phyloP scores from a whole-genome alignment of 768 basidiomycete species.

The Plicaturopsis crispa region DNA sequence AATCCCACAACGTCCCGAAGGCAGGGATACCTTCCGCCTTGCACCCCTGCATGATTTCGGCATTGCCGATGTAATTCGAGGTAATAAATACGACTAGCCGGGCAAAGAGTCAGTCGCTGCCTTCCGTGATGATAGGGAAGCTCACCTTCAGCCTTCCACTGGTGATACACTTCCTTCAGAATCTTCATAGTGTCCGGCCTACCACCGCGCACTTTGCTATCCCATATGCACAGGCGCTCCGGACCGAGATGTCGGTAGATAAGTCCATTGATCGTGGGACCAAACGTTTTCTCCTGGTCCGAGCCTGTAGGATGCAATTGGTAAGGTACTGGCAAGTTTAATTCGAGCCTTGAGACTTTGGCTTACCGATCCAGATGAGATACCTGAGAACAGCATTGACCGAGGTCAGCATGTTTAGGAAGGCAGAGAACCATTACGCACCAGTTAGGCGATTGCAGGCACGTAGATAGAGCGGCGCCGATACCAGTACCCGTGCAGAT shows the following conservation, averaged over 20 bases:
- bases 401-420: neutral
- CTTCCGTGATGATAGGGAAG: no score
- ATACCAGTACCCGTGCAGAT: slow-evolving; percentile 81
- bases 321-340: slow-evolving; percentile 4
- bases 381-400: slow-evolving; percentile 36
- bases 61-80: slow-evolving; percentile 74
- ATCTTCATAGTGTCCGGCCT: slow-evolving; percentile 76
- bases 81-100: slow-evolving; percentile 69
- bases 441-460: slow-evolving; percentile 71
- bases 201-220: slow-evolving; percentile 65
- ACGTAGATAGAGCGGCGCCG: slow-evolving; percentile 72
- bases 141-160: slow-evolving; percentile 66
- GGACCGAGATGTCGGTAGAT: slow-evolving; percentile 67
- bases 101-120: slow-evolving; percentile 3
- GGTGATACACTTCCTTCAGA: slow-evolving; percentile 57
- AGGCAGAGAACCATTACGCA: slow-evolving; percentile 20
- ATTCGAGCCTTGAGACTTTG: neutral
- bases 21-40: slow-evolving; percentile 61
- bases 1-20: slow-evolving; percentile 70
- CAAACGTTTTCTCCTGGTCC: slow-evolving; percentile 81
- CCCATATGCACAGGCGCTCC: slow-evolving; percentile 71
- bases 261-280: slow-evolving; percentile 67
- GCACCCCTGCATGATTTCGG: slow-evolving; percentile 75
- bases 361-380: slow-evolving; percentile 69
- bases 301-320: slow-evolving; percentile 51